A percentile compares a stretch with the other conserved stretches of the same genome.
Evolutionary conservation across 1,284 basidiomycete species (phyloP).

Genomic region (Ceratobasidium sp.): DNA sequence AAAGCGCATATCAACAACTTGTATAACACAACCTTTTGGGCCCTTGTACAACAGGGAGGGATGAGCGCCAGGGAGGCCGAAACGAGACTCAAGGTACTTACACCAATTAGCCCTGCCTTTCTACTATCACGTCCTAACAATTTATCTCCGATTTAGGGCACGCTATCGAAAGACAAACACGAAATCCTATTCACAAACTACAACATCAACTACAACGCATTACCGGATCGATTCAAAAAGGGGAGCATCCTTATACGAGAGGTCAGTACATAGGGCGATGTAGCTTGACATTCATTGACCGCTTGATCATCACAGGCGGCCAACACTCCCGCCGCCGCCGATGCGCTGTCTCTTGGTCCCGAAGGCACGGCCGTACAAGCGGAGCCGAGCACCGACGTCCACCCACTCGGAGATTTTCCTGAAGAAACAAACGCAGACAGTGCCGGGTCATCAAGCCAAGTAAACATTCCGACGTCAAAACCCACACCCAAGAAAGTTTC

Average conservation of each 20-base stretch:
- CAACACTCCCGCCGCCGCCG: slow-evolving; percentile 8
- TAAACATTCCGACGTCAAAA: slow-evolving; percentile 25
- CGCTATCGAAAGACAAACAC: slow-evolving; percentile 87
- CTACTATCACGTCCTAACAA: too few relatives aligned
- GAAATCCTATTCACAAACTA: slow-evolving; percentile 89
- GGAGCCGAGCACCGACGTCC: background rate
- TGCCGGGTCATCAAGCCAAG: slow-evolving; percentile 23
- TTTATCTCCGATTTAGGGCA: slow-evolving; percentile 66
- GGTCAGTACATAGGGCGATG: slow-evolving; percentile 51
- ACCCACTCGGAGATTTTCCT: too few relatives aligned
- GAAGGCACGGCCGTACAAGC: background rate
- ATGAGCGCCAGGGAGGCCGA: slow-evolving; percentile 85
- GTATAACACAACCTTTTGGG: slow-evolving; percentile 98
- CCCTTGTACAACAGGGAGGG: slow-evolving; percentile 83
- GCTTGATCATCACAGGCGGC: background rate
- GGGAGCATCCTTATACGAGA: slow-evolving; percentile 86
- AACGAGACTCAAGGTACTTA: slow-evolving; percentile 70
- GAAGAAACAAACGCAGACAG: too few relatives aligned
- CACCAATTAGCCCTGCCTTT: background rate
- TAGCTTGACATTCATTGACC: background rate
- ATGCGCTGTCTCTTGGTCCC: background rate
- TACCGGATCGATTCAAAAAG: slow-evolving; percentile 82
- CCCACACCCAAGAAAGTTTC: slow-evolving; percentile 43
- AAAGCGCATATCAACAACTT: slow-evolving; percentile 97
- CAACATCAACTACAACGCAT: slow-evolving; percentile 86